Evolutionary conservation across 805 yeast species (phyloP), one percentile per base, ranked within the genome.

Genomic region (Yarrowia sp.): DNA sequence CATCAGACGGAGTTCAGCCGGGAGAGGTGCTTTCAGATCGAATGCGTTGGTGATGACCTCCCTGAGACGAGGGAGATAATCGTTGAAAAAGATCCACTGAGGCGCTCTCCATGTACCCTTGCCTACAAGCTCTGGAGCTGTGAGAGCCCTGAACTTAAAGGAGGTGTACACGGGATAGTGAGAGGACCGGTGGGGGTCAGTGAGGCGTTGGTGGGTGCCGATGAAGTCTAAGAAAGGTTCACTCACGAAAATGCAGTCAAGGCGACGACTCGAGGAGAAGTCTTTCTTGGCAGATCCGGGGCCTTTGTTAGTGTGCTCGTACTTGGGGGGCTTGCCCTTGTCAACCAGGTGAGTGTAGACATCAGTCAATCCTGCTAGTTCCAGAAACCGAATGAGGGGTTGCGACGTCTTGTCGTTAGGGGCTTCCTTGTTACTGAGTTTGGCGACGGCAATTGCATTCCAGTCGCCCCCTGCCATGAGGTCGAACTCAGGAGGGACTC

Each of bases 271-370:
- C 5, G n/a, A 46, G 5, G 32, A 7, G 22, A 5, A 46, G 50
- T 46, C 50, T 1, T 19, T 5, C 16, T 11, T 22, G 7, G 22
- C 3, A 10, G 22, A 5, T 22, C 35, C 35, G 7, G 32, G 50
- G 35, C 50, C 50, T 46, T 35, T 46, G 35, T 46, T 46, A 5
- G 50, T 46, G 50, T 46, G n/a, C 7, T 10, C 3, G 9, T 46
- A 46, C 2, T 10, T 8, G 22, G 50, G 50, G 22, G 50, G 50
- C 35, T 46, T 46, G 12, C 50, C 50, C 4, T 35, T 19, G n/a
- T 19, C 50, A 10, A 46, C 50, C 22, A 46, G 50, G 50, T 46
- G 35, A 8, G 35, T 22, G n/a, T 46, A 46, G n/a, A 46, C 50
- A 46, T 46, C 50, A 19, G 15, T 16, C 49, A 45, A 7, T 3